A percentile compares a stretch with the other conserved stretches of the same genome.
These are phyloP conservation scores for Abelmoschus esculentus DNA, from an alignment of 345 rosid genomes.

Conservation along the genomic window DNA sequence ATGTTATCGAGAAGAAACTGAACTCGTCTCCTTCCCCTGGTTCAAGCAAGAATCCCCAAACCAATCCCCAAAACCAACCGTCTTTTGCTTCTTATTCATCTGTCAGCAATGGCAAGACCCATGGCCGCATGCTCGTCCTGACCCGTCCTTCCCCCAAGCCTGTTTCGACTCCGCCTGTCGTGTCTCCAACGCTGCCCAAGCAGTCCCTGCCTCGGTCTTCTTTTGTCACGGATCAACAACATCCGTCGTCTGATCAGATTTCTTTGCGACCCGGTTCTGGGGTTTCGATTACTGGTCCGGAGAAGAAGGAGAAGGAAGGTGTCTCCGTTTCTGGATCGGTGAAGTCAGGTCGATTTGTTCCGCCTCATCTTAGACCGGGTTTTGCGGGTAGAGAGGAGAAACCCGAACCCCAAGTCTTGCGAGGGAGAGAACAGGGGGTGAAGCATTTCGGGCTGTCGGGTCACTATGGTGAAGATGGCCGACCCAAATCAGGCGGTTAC, in stretches of 20 bases:
- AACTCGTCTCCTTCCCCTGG: conserved; percentile 14
- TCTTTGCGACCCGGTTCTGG: conserved; percentile 59
- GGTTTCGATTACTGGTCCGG: conserved; percentile 21
- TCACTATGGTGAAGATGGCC: conserved; percentile 41
- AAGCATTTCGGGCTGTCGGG: conserved; percentile 33
- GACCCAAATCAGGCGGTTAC: conserved; percentile 67
- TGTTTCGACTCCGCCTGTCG: conserved; percentile 12
- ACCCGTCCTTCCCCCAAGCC: conserved; percentile 63
- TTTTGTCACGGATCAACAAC: conserved; percentile 19
- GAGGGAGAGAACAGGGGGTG: conserved; percentile 20
- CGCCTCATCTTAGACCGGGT: conserved; percentile 97
- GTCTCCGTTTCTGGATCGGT: conserved; percentile 20
- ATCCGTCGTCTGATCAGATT: conserved; percentile 30
- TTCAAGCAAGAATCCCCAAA: conserved; percentile 4
- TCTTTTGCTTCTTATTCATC: conserved; percentile 41
- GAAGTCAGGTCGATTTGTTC: conserved; percentile 56
- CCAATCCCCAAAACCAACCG: conserved; percentile 20
- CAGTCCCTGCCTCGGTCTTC: conserved; percentile 5
- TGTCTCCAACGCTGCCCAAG: conserved; percentile 18
- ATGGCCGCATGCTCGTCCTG: conserved; percentile 90
- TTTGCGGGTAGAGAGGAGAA: conserved; percentile 55
- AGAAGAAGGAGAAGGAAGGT: conserved; percentile 24
- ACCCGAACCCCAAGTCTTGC: conserved; percentile 28
- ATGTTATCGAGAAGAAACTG: conserved; percentile 49
- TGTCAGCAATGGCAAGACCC: conserved; percentile 27